Percentiles rank a stretch among this genome's conserved stretches.
phyloP scores from a whole-genome alignment of 257 asterid species.

The Solanum chiquidenum region DNA sequence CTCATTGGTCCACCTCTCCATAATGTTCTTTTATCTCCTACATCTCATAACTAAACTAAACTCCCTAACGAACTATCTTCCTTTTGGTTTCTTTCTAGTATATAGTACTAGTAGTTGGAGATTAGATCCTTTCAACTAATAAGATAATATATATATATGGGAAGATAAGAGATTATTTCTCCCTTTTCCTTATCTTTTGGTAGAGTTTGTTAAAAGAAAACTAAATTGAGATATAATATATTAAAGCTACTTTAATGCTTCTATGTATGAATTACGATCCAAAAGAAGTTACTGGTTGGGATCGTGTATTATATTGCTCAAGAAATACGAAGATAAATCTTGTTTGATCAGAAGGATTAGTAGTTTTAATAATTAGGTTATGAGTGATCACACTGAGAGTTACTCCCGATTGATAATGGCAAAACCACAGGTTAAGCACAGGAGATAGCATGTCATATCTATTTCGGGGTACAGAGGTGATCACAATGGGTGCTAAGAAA shows the following conservation, averaged over 20 bases:
- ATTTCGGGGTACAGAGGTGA: background rate
- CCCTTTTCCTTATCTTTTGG: background rate
- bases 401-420: background rate
- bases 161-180: background rate
- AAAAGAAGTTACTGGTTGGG: background rate
- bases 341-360: background rate
- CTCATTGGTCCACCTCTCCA: constrained; percentile 13
- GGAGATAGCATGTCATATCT: background rate
- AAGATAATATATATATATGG: background rate
- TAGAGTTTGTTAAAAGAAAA: background rate
- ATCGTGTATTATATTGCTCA: background rate
- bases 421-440: background rate
- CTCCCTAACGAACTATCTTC: background rate
- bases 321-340: background rate
- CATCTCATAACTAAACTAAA: background rate
- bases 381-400: background rate
- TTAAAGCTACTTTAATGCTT: background rate
- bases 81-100: background rate
- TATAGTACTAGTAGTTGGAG: background rate
- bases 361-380: background rate
- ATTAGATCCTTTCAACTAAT: background rate
- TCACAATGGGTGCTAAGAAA: background rate
- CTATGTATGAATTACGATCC: background rate
- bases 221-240: background rate
- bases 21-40: background rate